Evolutionary conservation across 164 flowering plant species (phyloP), one percentile per base, ranked within the genome.

Genomic region (Magnolia changhungtana): DNA sequence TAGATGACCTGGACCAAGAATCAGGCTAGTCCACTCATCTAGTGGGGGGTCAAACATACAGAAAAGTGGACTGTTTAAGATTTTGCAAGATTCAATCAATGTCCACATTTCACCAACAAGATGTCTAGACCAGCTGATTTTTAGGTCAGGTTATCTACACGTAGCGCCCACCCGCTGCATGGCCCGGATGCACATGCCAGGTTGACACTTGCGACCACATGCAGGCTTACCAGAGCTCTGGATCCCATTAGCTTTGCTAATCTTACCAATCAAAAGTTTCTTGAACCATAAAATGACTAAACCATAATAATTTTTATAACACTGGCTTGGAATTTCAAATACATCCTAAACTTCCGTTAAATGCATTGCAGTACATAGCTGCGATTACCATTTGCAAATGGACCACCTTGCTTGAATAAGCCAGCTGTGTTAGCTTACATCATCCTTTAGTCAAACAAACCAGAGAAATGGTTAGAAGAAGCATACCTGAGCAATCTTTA

Each of bases 401-500:
- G 6, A 37, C 45, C 45, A 67, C 71, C n/a, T 29, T 68, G 49
- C 45, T 68, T 68, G 14, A 37, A 68, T 37, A 24, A 64, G 71
- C n/a, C 37, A 68, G 18, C 29, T 37, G 29, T 3, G 8, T 11
- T 1, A 68, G 50, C 14, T 68, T 65, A 20, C 23, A 61, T 1
- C 18, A 55, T 10, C 18, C 16, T 16, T 55, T 55, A 55, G 13
- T 55, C 13, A 63, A 18, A 58, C 18, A 52, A 52, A 52, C 61
- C 59, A 51, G 45, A 67, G 19, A 8, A 67, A 13, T 16, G 21
- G 11, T 19, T 49, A 23, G 66, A 27, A 29, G 1, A 67, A 71
- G 65, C 75, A 76, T 85, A 92, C 98, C 97, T 94, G 99, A 31
- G 90, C 91, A 80, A 96, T 94, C 82, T 94, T 92, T 59, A 94